Percentiles rank a stretch among this genome's conserved stretches.
Conservation (phyloP, 2,329 filamentous ascomycete species). For the Graphium sp. region DNA sequence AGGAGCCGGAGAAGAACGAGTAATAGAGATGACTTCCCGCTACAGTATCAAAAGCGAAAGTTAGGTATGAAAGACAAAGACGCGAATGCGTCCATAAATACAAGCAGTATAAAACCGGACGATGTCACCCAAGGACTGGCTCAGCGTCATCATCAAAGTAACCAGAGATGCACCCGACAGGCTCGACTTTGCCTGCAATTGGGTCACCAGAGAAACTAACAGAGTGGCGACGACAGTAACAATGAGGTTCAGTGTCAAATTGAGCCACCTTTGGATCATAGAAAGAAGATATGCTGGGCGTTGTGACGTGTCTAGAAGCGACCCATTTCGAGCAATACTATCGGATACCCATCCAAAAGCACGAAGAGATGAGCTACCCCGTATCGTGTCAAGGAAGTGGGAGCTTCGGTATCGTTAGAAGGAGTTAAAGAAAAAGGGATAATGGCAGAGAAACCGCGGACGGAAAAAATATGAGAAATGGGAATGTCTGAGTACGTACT, state of each 20-base stretch:
- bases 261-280: slow-evolving; percentile 41
- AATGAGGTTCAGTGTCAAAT: slow-evolving; percentile 28
- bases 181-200: slow-evolving; percentile 16
- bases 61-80: no score
- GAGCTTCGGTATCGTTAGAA: slow-evolving; percentile 12
- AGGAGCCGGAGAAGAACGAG: slow-evolving; percentile 21
- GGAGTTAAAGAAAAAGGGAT: not conserved
- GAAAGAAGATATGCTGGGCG: slow-evolving; percentile 38
- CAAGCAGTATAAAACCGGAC: no score
- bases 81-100: no score
- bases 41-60: no score
- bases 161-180: slow-evolving; percentile 21
- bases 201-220: slow-evolving; percentile 28
- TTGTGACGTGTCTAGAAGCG: slow-evolving; percentile 35
- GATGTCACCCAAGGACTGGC: no score
- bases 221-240: slow-evolving; percentile 28
- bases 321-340: slow-evolving; percentile 23
- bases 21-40: slow-evolving; percentile 26
- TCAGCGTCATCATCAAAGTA: slow-evolving; percentile 19
- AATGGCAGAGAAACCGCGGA: not conserved
- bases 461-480: not conserved
- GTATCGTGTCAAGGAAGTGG: slow-evolving; percentile 38
- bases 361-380: slow-evolving; percentile 35
- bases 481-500: slow-evolving; percentile 15
- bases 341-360: slow-evolving; percentile 36